Conservation (phyloP, 2,329 filamentous ascomycete genomes). For the Exophiala bonariae region DNA sequence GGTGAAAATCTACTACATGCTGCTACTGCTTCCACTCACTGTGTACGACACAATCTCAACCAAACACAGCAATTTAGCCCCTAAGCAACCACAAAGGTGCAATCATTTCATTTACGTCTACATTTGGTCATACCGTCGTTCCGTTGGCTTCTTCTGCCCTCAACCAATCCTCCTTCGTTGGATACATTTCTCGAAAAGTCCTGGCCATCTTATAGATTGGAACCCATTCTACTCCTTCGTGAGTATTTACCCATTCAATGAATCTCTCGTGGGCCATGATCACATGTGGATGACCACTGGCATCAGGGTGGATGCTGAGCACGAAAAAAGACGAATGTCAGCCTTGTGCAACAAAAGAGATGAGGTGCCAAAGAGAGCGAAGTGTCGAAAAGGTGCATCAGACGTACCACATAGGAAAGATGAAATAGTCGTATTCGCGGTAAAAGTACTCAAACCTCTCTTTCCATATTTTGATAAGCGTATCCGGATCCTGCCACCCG, state of each 20-base stretch:
- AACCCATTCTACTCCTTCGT: slow-evolving; percentile 50
- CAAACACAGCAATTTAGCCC: neutral
- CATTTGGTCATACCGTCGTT: neutral
- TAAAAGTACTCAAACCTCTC: slow-evolving; percentile 69
- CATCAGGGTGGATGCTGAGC: slow-evolving; percentile 71
- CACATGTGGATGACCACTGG: slow-evolving; percentile 69
- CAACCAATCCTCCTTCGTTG: neutral
- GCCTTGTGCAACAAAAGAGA: neutral
- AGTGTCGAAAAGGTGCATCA: neutral
- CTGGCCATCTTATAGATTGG: neutral
- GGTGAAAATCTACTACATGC: neutral
- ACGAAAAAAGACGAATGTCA: slow-evolving; percentile 23
- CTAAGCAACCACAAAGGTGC: neutral
- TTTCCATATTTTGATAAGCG: slow-evolving; percentile 59
- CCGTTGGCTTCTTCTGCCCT: neutral
- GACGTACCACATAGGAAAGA: slow-evolving; percentile 61
- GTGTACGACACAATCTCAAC: neutral
- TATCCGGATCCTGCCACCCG: slow-evolving; percentile 58
- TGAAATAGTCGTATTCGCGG: slow-evolving; percentile 72
- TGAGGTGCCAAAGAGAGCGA: neutral
- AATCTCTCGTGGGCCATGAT: slow-evolving; percentile 68
- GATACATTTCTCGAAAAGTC: neutral
- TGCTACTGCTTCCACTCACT: neutral
- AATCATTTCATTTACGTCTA: neutral
- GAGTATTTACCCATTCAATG: slow-evolving; percentile 67